Evolutionary conservation across 1,139 yeast species (phyloP), one percentile per base, ranked within the genome.

Genomic region (Entelexis paramagnoliae): DNA sequence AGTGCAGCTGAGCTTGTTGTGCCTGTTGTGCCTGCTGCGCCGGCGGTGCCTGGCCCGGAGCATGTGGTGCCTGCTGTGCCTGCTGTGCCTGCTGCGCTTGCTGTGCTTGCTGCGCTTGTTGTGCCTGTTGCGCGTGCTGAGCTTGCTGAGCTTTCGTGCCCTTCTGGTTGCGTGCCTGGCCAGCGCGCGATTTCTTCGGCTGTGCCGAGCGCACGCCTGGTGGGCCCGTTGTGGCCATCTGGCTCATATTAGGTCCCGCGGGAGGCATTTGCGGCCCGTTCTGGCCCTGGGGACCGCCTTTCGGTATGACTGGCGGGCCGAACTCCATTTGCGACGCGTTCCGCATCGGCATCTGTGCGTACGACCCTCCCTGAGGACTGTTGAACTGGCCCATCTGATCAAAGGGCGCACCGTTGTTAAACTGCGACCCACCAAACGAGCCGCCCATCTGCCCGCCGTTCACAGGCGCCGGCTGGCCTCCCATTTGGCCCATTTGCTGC

Each of bases 91-190:
- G 45, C 26, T n/a, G 35, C 22, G 34, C 28, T 19, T 42, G 46
- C 7, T 42, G 46, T 5, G 28, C 8, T 26, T 33, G 39, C 26
- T 33, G 39, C n/a, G 29, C 30, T n/a, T n/a, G n/a, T n/a, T n/a
- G n/a, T n/a, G 48, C 45, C 35, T 40, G 54, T 26, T 30, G 50
- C 22, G 49, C 49, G n/a, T 48, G 51, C 35, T 49, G 48, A 16
- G 46, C 58, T 45, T 51, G 59, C 41, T 46, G 55, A 32, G 43
- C 51, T 22, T 46, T 46, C 20, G 36, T 55, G 9, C 19, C 45
- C 22, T 55, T 56, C 43, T 39, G 42, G 24, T 10, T 13, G 28
- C 46, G 36, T 5, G 17, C 20, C 33, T 42, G 46, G 13, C 20
- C 10, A 1, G 46, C 46, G 7, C 46, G 46, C 14, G 45, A 11